Evolutionary conservation across 1,284 basidiomycete species (phyloP).

Genomic region (Boletus smithii): DNA sequence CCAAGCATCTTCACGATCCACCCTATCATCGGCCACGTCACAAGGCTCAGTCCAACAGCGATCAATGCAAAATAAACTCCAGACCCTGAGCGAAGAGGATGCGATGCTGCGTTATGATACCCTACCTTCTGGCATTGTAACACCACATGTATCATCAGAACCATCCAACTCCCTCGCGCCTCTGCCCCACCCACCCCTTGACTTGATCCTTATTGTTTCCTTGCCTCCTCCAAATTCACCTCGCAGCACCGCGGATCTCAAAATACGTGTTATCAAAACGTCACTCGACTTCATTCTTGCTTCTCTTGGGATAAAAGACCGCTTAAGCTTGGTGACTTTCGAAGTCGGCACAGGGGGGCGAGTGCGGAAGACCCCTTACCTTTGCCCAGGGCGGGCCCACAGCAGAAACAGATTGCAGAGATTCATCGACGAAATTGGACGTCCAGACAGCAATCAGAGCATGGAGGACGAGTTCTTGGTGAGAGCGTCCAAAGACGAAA

Average conservation of each 20-base stretch:
- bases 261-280: constrained; percentile 79
- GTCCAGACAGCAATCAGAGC: constrained; percentile 37
- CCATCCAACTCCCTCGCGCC: constrained; percentile 76
- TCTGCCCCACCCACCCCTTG: constrained; percentile 82
- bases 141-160: constrained; percentile 72
- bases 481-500: constrained; percentile 78
- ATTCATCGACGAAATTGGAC: constrained; percentile 73
- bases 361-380: constrained; percentile 86
- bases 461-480: constrained; percentile 73
- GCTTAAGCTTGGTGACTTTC: constrained; percentile 85
- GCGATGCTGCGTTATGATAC: constrained; percentile 55
- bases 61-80: constrained; percentile 47
- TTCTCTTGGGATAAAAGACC: constrained; percentile 70
- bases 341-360: constrained; percentile 77
- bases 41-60: constrained; percentile 51
- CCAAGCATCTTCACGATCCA: constrained; percentile 63
- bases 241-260: constrained; percentile 78
- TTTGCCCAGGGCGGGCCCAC: constrained; percentile 65
- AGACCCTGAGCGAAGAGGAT: constrained; percentile 69
- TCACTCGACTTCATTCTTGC: constrained; percentile 83
- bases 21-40: constrained; percentile 65
- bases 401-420: constrained; percentile 69
- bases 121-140: constrained; percentile 49
- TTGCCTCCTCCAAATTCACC: constrained; percentile 71
- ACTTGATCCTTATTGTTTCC: constrained; percentile 89